Base-by-base conservation (phyloP, 1,284 basidiomycete genomes). In the Schizophyllum amplum region DNA sequence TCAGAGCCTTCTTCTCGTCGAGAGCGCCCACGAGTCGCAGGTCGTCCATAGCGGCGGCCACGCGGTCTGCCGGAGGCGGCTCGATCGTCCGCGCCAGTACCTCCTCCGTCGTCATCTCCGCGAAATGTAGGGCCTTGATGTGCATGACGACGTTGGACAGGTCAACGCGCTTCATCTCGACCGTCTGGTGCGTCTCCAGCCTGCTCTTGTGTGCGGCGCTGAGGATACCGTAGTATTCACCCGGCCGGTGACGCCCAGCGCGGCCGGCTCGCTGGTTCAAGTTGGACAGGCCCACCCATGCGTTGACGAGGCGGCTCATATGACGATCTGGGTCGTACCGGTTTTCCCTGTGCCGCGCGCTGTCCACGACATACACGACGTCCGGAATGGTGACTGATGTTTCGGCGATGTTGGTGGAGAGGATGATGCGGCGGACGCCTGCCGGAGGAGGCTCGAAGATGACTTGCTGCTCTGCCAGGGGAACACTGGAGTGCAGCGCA, bases 151-250 rank as follows among this genome's bases (percentile, higher is more conserved):
- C 87, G 67, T 94, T 92, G 69, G 85, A 93, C 64, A 94, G 70
- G 71, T 94, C 92, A n/a, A 88, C 84, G 26, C 94, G 83, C 72
- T 94, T 94, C 94, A 98, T 98, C 73, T 98, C 95, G 47, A 98
- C 95, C 0, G 87, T 88, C 71, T 95, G 93, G 67, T 97, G 88
- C 33, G 91, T 81, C 59, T 85, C 80, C 51, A 98, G 77, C 13
- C 76, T 72, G 20, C 79, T 74, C 20, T 86, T 81, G 52, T 90
- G 85, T 26, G 75, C 72, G 59, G 80, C 78, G 53, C 90, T 83
- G 33, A 98, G 74, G 51, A 98, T 80, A 51, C 93, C 92, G 70
- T 82, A 98, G 74, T 98, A 98, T 67, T 95, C 90, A 65, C 95
- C 95, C 4, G 90, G 75, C 24, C 94, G 80, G 71, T 97, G 95